Evolutionary conservation across 129 eudicot genomes (phyloP), one percentile per base, ranked within the genome.

Genomic region (Centella asiatica): DNA sequence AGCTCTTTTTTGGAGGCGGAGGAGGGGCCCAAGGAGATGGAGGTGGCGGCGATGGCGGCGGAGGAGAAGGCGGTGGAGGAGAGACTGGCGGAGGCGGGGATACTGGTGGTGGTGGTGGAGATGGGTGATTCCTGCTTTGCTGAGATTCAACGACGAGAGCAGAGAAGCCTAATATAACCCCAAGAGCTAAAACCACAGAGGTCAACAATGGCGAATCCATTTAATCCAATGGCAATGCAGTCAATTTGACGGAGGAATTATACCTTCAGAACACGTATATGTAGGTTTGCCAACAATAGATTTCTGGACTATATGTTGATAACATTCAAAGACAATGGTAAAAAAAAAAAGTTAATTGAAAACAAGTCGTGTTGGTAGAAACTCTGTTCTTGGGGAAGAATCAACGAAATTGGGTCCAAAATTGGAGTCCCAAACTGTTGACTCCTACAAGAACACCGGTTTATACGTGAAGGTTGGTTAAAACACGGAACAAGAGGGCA

Each of bases 151-250:
- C 80, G 29, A 42, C 18, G 18, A 56, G 55, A 44, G 65, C 37
- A 32, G 60, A 62, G 18, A 67, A 39, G 45, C 56, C 53, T 18
- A 66, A 67, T 4, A 52, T 31, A 39, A 74, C 2, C 42, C 42
- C 42, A 32, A 56, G 13, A 37, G 67, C 57, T 52, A 76, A 66
- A 66, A 28, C 12, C 13, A 72, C 13, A 17, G 42, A 31, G 29
- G 57, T 24, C 51, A 28, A 42, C 12, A 57, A 59, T 69, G 68
- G 66, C 10, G 65, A 63, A 19, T 72, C 78, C 83, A 77, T 77
- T 57, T 11, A 23, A 57, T 44, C 54, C 42, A 2, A 32, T 34
- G n/a, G n/a, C n/a, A n/a, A n/a, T n/a, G n/a, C n/a, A n/a, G n/a
- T n/a, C n/a, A n/a, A n/a, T n/a, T n/a, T n/a, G n/a, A n/a, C n/a